Conservation (phyloP, 2,329 filamentous ascomycete species). For the Fusarium mangiferae region DNA sequence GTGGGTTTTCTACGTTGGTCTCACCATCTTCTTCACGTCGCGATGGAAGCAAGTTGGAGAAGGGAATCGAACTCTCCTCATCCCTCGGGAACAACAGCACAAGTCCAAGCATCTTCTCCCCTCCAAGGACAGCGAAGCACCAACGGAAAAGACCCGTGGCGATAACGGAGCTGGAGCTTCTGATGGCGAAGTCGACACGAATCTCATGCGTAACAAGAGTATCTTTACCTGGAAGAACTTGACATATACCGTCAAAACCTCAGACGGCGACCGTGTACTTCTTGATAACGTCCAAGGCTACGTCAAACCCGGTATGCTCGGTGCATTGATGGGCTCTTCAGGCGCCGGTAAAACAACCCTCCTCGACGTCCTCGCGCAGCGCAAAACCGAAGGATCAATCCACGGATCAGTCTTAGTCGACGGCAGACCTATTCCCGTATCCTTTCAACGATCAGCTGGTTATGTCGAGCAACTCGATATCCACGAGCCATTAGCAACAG, state of each 20-base stretch:
- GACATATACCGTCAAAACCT: conserved; percentile 73
- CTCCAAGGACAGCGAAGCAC: conserved; percentile 60
- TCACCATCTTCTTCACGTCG: conserved; percentile 68
- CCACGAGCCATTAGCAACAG: conserved; percentile 77
- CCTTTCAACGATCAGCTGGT: conserved; percentile 81
- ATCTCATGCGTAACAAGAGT: conserved; percentile 70
- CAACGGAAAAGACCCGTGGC: not conserved
- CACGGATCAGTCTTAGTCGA: conserved; percentile 80
- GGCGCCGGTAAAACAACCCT: conserved; percentile 89
- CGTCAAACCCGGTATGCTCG: conserved; percentile 82
- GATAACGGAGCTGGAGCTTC: not conserved
- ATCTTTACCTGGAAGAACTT: conserved; percentile 81
- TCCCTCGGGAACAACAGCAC: conserved; percentile 69
- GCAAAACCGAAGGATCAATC: conserved; percentile 81
- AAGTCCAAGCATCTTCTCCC: conserved; percentile 44
- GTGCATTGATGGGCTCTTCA: conserved; percentile 81
- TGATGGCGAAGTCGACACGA: conserved; percentile 38
- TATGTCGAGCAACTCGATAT: conserved; percentile 87
- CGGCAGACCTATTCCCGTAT: conserved; percentile 74
- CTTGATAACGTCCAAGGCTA: conserved; percentile 84
- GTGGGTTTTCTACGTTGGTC: conserved; percentile 67
- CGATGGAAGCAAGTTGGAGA: conserved; percentile 65
- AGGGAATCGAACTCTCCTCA: conserved; percentile 64
- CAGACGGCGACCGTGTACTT: conserved; percentile 71
- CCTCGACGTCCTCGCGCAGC: conserved; percentile 81